Evolutionary conservation across 2,329 filamentous ascomycete genomes (phyloP), one percentile per base, ranked within the genome.

Genomic region (Camillea tinctor): DNA sequence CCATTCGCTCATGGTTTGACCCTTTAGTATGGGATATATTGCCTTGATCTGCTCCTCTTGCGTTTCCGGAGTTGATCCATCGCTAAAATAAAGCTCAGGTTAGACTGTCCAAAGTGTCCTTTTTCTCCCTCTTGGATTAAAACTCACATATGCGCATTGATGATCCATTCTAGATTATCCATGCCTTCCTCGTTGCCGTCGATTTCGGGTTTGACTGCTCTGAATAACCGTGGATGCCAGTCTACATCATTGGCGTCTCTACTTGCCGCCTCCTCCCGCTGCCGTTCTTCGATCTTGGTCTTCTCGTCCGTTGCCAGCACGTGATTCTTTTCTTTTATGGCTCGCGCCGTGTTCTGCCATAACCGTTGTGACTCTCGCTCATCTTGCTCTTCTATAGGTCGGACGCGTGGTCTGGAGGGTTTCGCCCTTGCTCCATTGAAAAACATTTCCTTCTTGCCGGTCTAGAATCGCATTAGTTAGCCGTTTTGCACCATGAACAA

Each of bases 161-260:
- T 91, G 71, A 98, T 93, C 92, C 92, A 99, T 76, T 98, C 95
- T 26, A 99, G 79, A 66, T 91, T 92, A 72, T 96, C 92, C 74
- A 96, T 91, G 24, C 91, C 91, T 72, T 94, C 88, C 64, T 95
- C 91, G 3, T 83, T 73, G 1, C 87, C 88, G 30, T 88, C 89
- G 1, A 88, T 86, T 1, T 88, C 90, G 22, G 88, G 87, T 51
- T 85, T 83, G 11, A 96, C 89, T 53, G 79, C 79, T 61, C 93
- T 85, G 81, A 99, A 99, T 13, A 98, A 83, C 64, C 88, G 87
- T 0, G 95, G 94, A 36, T 88, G 86, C 95, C 95, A 99, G 64
- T 96, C 92, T 7, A 93, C 80, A 13, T 89, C 89, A 11, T 93
- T 88, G 53, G 93, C 89, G 30, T 85, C 85, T 69, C 95, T 84